Evolutionary conservation across 495 filamentous ascomycete species (phyloP).

Genomic region (Penicillium waksmanii): DNA sequence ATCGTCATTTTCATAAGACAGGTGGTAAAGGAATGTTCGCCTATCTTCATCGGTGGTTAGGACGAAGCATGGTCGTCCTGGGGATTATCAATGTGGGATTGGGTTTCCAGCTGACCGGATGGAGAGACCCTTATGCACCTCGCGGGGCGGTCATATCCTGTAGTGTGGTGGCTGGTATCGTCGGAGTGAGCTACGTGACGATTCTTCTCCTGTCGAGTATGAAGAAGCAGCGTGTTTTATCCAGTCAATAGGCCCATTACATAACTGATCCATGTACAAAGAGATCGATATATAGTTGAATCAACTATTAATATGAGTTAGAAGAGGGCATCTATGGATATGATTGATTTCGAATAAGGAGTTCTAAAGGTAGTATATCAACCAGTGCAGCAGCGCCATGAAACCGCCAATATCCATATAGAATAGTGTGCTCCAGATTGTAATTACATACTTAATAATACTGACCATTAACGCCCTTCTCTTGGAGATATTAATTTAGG

Average conservation of each 20-base stretch:
- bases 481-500: too few relatives aligned
- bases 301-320: too few relatives aligned
- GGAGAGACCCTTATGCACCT: conserved; percentile 20
- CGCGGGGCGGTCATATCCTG: conserved; percentile 60
- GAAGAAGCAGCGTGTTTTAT: background rate
- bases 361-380: too few relatives aligned
- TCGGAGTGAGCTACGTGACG: background rate
- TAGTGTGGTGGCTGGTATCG: conserved; percentile 58
- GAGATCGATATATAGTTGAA: too few relatives aligned
- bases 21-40: conserved; percentile 56
- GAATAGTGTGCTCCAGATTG: too few relatives aligned
- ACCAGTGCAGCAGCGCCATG: too few relatives aligned
- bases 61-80: conserved; percentile 61
- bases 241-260: background rate
- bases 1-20: conserved; percentile 52
- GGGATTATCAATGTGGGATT: conserved; percentile 75
- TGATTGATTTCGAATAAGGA: too few relatives aligned
- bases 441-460: too few relatives aligned
- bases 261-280: background rate
- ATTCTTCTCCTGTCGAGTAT: background rate
- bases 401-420: too few relatives aligned
- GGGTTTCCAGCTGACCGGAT: conserved; percentile 56
- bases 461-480: too few relatives aligned
- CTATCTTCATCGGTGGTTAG: conserved; percentile 71
- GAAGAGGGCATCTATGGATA: too few relatives aligned